Percentiles rank a stretch among this genome's conserved stretches.
Evolutionary conservation across 2,329 filamentous ascomycete genomes (phyloP).

Genomic region (Fusarium oxysporum): DNA sequence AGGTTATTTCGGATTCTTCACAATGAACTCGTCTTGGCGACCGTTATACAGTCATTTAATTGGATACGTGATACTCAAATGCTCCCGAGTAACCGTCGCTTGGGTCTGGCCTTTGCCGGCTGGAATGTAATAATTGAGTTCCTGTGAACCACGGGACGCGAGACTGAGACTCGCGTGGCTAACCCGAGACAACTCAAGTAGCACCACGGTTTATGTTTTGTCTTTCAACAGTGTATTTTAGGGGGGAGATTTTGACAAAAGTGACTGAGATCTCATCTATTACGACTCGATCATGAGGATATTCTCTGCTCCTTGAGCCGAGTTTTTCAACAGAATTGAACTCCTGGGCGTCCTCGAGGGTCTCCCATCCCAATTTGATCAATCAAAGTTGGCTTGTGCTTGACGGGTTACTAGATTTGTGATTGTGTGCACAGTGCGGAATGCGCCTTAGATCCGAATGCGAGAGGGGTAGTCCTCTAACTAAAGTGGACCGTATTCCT

Average conservation of each 20-base stretch:
- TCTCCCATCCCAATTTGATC: background rate
- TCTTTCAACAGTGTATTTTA: background rate
- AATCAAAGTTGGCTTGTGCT: conserved; percentile 11
- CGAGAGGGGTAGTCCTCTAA: background rate
- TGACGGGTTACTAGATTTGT: background rate
- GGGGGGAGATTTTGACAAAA: background rate
- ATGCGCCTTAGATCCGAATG: background rate
- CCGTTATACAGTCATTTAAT: conserved; percentile 10
- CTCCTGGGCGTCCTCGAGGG: background rate
- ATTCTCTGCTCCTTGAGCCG: background rate
- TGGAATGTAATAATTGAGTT: conserved; percentile 19
- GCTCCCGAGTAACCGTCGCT: conserved; percentile 6
- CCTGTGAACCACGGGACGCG: conserved; percentile 3
- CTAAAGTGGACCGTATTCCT: background rate
- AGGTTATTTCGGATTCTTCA: background rate
- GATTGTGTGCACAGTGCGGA: conserved; percentile 9
- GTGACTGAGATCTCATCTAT: background rate
- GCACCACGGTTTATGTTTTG: conserved; percentile 5
- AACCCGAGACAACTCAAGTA: conserved; percentile 32
- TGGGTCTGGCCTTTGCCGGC: background rate
- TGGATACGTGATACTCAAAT: background rate
- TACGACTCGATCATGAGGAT: background rate
- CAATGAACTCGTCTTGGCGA: background rate
- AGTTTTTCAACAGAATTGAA: background rate
- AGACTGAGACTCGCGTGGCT: conserved; percentile 36